Base-by-base conservation (phyloP, 768 basidiomycete genomes). In the Leccinum barrowsii region DNA sequence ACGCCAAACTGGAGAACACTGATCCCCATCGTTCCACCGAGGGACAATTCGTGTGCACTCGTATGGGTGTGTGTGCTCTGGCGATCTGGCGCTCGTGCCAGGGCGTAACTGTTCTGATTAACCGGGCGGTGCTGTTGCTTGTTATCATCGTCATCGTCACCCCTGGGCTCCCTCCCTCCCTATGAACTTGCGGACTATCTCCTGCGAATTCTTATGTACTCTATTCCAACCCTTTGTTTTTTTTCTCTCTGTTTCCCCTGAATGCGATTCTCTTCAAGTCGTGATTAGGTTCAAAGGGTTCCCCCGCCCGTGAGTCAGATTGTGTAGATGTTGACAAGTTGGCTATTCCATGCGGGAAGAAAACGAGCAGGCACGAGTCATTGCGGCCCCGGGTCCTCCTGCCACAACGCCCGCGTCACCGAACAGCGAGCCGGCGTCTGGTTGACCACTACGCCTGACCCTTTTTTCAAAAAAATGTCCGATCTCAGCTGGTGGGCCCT, bases 101-200 rank as follows among this genome's bases (percentile, higher is more conserved):
- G 61, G 52, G 68, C 58, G 54, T 40, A 42, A 59, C 60, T 65
- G 49, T 62, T 64, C 67, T 67, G 63, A 63, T 63, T 57, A 17
- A 55, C 60, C 57, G 21, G 54, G 61, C 54, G 49, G 61, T 37
- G 51, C 30, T 61, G 62, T 65, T 63, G 17, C 49, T 50, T 55
- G 59, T 63, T 59, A 62, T 57, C 50, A 59, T 47, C 46, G 40
- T 61, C 65, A 48, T 48, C 44, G 30, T 32, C 30, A 21, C 46
- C 56, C 49, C 55, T 34, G 46, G 44, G 49, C 50, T 57, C 22
- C 46, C 0, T 42, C 40, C 47, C 54, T 50, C 55, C 57, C 52
- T 62, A 55, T 44, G 57, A 63, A 56, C 50, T 62, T 58, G 62
- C 52, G 70, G 68, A 72, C 70, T 70, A 60, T 70, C 62, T 62